Base-by-base conservation (phyloP, 208 protist genomes). In the Trypanosoma scelopori region DNA sequence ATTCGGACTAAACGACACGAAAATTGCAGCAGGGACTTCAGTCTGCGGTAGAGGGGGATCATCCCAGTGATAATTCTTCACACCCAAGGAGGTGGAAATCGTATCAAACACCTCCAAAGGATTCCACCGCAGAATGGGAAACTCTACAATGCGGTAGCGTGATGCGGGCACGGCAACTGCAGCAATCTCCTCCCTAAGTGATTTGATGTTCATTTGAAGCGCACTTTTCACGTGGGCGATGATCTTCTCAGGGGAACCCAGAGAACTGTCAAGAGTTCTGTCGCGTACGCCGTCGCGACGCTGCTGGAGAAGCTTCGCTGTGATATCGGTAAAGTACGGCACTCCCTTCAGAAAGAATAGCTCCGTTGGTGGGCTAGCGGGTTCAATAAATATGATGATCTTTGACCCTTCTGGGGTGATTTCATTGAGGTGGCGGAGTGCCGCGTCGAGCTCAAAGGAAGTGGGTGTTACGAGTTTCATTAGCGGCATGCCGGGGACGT, bases 301-400 rank as follows among this genome's bases (percentile, higher is more conserved):
- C 22, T 74, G 71, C 18, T 59, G 45, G 18, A 72, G 58, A 41
- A 84, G 43, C 15, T 59, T 51, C 9, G 72, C 56, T 5, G 55
- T 62, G 11, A 84, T 51, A 46, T 77, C 23, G 22, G 71, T 68
- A 9, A 60, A 55, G 71, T 92, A 95, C 0, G 89, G 77, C 30
- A 82, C 71, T 13, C 89, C 89, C 58, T 91, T 76, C 22, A 89
- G 43, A 59, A 91, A 91, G 46, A 95, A 79, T 0, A 91, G 51
- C 5, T 81, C 67, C 18, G 53, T 48, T 12, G 78, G 75, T 7
- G 80, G 68, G n/a, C 46, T n/a, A 0, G 89, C 81, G 0, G 74
- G 67, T 65, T 95, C 89, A 25, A 95, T 57, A 57, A 92, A 43
- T 13, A 95, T 27, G 18, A 95, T 50, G 69, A 76, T n/a, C 69